These are phyloP conservation scores for Penicillium salamii DNA, from an alignment of 495 filamentous ascomycete genomes.

Conservation along the genomic window DNA sequence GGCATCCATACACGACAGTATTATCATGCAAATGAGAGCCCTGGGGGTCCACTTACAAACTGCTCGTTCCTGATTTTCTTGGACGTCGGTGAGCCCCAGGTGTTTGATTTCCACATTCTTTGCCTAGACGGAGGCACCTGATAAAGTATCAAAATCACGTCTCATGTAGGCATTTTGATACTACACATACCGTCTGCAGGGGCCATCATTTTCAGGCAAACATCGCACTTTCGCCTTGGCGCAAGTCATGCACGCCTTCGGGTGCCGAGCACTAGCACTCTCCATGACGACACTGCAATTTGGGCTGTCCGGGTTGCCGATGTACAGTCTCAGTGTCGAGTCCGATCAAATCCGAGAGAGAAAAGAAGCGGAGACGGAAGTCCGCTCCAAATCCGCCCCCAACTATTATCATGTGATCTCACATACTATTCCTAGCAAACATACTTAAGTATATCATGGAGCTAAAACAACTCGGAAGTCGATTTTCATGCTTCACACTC, in stretches of 20 bases:
- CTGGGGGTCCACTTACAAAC: slow-evolving; percentile 6
- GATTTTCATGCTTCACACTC: too few species aligned
- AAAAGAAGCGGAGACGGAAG: background rate
- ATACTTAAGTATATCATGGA: too few species aligned
- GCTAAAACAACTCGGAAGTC: too few species aligned
- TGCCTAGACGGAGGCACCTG: slow-evolving; percentile 24
- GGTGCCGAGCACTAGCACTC: slow-evolving; percentile 9
- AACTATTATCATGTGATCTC: background rate
- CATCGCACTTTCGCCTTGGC: slow-evolving; percentile 30
- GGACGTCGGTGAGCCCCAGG: slow-evolving; percentile 22
- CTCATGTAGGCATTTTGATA: background rate
- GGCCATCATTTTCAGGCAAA: slow-evolving; percentile 15
- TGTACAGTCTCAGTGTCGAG: background rate
- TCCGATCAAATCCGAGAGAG: background rate
- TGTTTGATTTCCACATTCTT: slow-evolving; percentile 21
- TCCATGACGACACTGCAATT: slow-evolving; percentile 5
- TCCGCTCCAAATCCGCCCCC: background rate
- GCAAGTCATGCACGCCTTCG: slow-evolving; percentile 24
- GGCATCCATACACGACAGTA: background rate
- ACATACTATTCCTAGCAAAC: too few species aligned
- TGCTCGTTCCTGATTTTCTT: slow-evolving; percentile 1
- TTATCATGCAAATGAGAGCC: background rate
- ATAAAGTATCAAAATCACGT: background rate
- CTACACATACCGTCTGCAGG: slow-evolving; percentile 21
- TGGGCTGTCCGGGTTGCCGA: background rate